phyloP scores from a whole-genome alignment of 1,139 yeast species.

The Pichia terricola region DNA sequence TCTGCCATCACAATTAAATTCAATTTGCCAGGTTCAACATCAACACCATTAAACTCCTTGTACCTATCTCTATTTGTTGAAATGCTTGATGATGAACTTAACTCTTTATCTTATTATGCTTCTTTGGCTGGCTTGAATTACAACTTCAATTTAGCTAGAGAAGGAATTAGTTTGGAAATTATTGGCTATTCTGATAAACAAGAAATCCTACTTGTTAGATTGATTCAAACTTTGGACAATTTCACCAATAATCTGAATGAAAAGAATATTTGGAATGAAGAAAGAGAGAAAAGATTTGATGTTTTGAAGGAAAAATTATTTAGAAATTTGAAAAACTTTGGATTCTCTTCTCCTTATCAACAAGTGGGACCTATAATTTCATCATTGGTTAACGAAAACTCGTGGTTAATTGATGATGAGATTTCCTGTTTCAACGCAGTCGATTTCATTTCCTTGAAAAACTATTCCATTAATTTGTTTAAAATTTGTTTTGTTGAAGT shows the following conservation, averaged over 20 bases:
- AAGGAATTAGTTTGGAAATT: constrained; percentile 60
- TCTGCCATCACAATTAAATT: constrained; percentile 59
- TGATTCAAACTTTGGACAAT: constrained; percentile 41
- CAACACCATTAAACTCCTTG: constrained; percentile 48
- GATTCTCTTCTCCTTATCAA: constrained; percentile 64
- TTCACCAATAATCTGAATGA: constrained; percentile 30
- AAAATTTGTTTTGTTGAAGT: constrained; percentile 54
- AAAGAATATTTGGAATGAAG: constrained; percentile 14
- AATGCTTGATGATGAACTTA: constrained; percentile 63
- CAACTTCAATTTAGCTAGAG: constrained; percentile 49
- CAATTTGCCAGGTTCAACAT: constrained; percentile 54
- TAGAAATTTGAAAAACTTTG: constrained; percentile 60
- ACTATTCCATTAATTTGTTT: constrained; percentile 38
- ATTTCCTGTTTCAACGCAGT: constrained; percentile 40
- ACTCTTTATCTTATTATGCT: constrained; percentile 76
- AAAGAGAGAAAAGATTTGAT: constrained; percentile 43
- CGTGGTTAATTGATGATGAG: constrained; percentile 59
- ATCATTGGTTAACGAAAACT: constrained; percentile 57
- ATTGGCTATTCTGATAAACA: constrained; percentile 82
- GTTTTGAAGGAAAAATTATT: constrained; percentile 53
- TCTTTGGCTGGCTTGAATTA: constrained; percentile 68
- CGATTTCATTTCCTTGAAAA: constrained; percentile 40
- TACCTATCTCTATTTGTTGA: constrained; percentile 56
- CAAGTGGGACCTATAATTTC: constrained; percentile 61
- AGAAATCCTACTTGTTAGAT: constrained; percentile 48